Percentiles rank a stretch among this genome's conserved stretches.
phyloP scores from a whole-genome alignment of 2,329 filamentous ascomycete species.

The Epichloe baconii region DNA sequence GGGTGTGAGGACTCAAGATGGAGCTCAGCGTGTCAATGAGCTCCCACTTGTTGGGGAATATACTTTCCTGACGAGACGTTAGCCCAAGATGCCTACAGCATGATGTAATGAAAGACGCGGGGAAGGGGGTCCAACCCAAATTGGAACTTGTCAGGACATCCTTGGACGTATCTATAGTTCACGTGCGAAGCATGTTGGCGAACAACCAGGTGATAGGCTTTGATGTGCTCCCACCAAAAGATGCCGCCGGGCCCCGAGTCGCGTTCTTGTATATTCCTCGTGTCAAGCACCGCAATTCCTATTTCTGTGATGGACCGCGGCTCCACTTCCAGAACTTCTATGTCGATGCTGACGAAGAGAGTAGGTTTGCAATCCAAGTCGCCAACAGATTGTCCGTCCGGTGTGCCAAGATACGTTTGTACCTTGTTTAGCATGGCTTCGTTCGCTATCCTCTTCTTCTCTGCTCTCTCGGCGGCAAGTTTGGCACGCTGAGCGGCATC shows the following conservation, averaged over 20 bases:
- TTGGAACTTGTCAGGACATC: constrained; percentile 60
- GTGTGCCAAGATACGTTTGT: constrained; percentile 59
- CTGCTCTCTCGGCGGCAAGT: background rate
- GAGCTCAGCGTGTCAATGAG: constrained; percentile 21
- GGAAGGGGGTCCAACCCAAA: constrained; percentile 50
- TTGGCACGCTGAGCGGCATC: background rate
- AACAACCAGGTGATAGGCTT: constrained; percentile 64
- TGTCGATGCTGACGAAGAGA: constrained; percentile 67
- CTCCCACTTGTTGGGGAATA: constrained; percentile 23
- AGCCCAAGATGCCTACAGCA: constrained; percentile 2
- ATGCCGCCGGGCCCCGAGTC: constrained; percentile 47
- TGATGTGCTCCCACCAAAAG: constrained; percentile 56
- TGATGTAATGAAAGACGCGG: background rate
- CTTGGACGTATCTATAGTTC: constrained; percentile 57
- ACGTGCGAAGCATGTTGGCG: constrained; percentile 50
- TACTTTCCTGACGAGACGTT: constrained; percentile 23
- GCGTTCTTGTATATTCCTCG: constrained; percentile 35
- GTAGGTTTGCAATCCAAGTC: constrained; percentile 7
- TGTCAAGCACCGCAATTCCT: constrained; percentile 72
- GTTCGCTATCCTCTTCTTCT: constrained; percentile 33
- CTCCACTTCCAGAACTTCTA: constrained; percentile 65
- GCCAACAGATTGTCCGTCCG: background rate
- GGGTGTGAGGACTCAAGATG: constrained; percentile 21
- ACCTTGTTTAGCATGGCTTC: constrained; percentile 44
- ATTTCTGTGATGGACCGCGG: constrained; percentile 66